Conservation (phyloP, 2,329 filamentous ascomycete genomes). For the Microsporum audouinii region DNA sequence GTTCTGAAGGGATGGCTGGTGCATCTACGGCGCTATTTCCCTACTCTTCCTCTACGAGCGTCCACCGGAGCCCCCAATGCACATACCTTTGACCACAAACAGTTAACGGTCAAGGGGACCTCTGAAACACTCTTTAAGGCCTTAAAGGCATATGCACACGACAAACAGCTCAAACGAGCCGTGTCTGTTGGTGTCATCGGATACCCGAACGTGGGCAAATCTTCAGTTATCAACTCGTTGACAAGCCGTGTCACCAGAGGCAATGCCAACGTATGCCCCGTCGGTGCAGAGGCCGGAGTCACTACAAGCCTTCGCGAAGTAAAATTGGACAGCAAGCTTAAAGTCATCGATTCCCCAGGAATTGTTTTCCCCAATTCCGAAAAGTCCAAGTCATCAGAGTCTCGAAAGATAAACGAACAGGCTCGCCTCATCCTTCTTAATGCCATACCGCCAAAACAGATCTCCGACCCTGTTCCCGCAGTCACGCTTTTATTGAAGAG, state of each 20-base stretch:
- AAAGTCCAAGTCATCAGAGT: constrained; percentile 45
- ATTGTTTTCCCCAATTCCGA: constrained; percentile 71
- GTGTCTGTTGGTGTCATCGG: constrained; percentile 88
- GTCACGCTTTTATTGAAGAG: constrained; percentile 74
- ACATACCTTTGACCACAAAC: constrained; percentile 82
- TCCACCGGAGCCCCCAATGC: constrained; percentile 73
- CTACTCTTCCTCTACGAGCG: constrained; percentile 77
- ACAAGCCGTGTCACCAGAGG: constrained; percentile 60
- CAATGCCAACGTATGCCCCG: constrained; percentile 60
- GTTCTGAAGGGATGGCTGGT: constrained; percentile 76
- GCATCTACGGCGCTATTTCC: constrained; percentile 79
- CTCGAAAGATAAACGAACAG: constrained; percentile 57
- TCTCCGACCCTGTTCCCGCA: constrained; percentile 81
- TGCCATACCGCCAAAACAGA: constrained; percentile 84
- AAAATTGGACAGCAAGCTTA: constrained; percentile 90
- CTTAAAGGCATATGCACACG: constrained; percentile 76
- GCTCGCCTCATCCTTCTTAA: constrained; percentile 81
- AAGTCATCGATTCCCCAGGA: constrained; percentile 83
- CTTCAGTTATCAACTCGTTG: constrained; percentile 88
- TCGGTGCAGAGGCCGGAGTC: constrained; percentile 82
- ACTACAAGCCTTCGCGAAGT: constrained; percentile 80
- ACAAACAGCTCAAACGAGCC: constrained; percentile 74
- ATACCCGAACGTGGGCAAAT: constrained; percentile 94
- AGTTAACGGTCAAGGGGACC: constrained; percentile 75
- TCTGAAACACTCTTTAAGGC: constrained; percentile 76